A percentile compares a stretch with the other conserved stretches of the same genome.
Evolutionary conservation across 1,139 yeast species (phyloP).

Genomic region (Saccharomyces hybrid): DNA sequence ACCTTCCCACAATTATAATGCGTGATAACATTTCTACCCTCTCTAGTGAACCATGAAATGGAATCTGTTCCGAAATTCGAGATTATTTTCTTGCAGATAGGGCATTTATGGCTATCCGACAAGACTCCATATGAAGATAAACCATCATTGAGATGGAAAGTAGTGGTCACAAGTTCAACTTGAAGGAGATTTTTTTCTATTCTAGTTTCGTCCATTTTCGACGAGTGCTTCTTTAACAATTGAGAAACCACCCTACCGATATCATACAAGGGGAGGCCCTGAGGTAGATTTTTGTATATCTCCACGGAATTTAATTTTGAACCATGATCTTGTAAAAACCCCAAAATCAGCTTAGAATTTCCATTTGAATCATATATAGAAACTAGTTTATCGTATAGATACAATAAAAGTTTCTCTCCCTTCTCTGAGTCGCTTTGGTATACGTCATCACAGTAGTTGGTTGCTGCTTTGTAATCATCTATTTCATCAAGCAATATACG

Average conservation of each 20-base stretch:
- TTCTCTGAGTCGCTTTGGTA: constrained; percentile 35
- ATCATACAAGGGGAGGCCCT: constrained; percentile 12
- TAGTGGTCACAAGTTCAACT: constrained; percentile 20
- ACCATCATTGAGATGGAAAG: constrained; percentile 13
- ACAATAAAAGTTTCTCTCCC: constrained; percentile 36
- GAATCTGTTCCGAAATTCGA: constrained; percentile 17
- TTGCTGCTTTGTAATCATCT: constrained; percentile 50
- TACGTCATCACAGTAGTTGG: constrained; percentile 51
- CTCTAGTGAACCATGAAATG: constrained; percentile 16
- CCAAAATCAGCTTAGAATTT: constrained; percentile 4
- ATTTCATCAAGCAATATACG: constrained; percentile 55
- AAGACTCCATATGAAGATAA: constrained; percentile 15
- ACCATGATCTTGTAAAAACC: constrained; percentile 22
- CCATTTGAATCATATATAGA: constrained; percentile 5
- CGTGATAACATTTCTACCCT: constrained; percentile 5
- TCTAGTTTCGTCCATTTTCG: constrained; percentile 13
- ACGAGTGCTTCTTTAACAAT: constrained; percentile 13
- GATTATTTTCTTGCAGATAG: constrained; percentile 22
- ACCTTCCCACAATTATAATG: constrained; percentile 2
- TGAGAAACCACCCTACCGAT: constrained; percentile 14
- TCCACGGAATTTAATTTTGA: constrained; percentile 15
- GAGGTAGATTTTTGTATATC: constrained; percentile 18
- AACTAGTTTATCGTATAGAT: constrained; percentile 23
- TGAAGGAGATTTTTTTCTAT: constrained; percentile 21
- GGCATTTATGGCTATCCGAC: constrained; percentile 22